Percentiles rank a stretch among this genome's conserved stretches.
Evolutionary conservation across 2,329 filamentous ascomycete species (phyloP).

Genomic region (Apiospora phragmitis): DNA sequence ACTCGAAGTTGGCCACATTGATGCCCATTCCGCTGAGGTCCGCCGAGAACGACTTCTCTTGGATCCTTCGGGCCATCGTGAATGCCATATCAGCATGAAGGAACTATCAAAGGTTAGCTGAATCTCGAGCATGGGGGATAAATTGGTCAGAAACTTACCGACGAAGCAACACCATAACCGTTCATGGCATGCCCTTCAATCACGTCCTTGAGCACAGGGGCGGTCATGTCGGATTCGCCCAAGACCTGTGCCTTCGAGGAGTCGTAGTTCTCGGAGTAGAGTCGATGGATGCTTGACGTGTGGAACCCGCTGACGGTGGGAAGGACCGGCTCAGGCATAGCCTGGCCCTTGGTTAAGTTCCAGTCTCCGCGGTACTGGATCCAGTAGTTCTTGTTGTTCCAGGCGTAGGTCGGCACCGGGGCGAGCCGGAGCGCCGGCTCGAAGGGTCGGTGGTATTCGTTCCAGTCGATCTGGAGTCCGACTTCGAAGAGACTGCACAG

Average conservation of each 20-base stretch:
- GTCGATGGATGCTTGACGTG: not conserved
- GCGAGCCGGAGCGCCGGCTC: constrained; percentile 46
- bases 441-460: constrained; percentile 64
- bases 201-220: not conserved
- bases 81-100: constrained; percentile 65
- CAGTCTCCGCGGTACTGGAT: constrained; percentile 67
- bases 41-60: constrained; percentile 50
- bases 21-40: constrained; percentile 34
- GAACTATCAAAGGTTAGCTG: constrained; percentile 24
- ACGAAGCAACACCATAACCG: constrained; percentile 39
- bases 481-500: constrained; percentile 55
- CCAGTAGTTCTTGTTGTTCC: constrained; percentile 74
- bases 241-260: constrained; percentile 27
- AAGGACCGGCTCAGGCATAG: not conserved
- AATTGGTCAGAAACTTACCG: not conserved
- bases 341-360: constrained; percentile 60
- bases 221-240: not conserved
- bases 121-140: too few species aligned
- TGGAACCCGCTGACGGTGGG: not conserved
- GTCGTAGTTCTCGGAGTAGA: not conserved
- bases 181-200: constrained; percentile 41
- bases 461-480: constrained; percentile 68
- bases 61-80: constrained; percentile 62
- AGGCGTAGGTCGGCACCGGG: constrained; percentile 67
- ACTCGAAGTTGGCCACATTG: constrained; percentile 37